Evolutionary conservation across 1,284 basidiomycete genomes (phyloP), one percentile per base, ranked within the genome.

Genomic region (Leccinum insigne): DNA sequence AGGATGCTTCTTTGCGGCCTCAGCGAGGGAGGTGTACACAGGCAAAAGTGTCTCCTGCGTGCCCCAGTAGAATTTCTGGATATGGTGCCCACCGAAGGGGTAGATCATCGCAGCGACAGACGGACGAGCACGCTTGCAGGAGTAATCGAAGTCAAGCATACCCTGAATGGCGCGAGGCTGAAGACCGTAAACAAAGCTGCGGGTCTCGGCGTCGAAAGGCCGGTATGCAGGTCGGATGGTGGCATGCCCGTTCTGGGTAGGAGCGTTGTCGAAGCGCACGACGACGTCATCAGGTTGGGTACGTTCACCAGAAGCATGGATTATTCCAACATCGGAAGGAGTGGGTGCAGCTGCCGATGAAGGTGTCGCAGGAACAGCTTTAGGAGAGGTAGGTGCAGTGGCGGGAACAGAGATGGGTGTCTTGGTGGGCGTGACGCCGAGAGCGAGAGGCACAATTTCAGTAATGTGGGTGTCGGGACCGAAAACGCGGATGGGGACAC

Each of bases 51-150:
- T 98, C 86, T 99, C 97, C 85, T 95, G 96, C 66, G 98, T 99
- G 68, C 97, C 97, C 97, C 97, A 99, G 87, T 99, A 96, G 87
- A 98, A 98, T 86, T 99, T 99, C 82, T 99, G 97, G 80, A 99
- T 98, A 83, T 99, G 97, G 83, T 99, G 97, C 40, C 97, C 97
- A 78, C 97, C 97, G 82, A 99, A 99, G 77, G 98, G 98, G 81
- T 99, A 99, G 80, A 99, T 98, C 97, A 99, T 99, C 64, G 98
- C 97, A 49, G 97, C 97, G 70, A 99, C 97, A 63, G 92, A 95
- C 60, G 97, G 96, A n/a, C 90, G 87, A 68, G 87, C 80, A 70
- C 98, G 94, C 40, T 97, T 97, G 80, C 98, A 99, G 16, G 95
- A 95, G 83, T 92, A 99, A 85, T 99, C 97, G 74, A 99, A 99